Conservation (phyloP, 176 grass and related monocot species). For the Saccharum spontaneum region DNA sequence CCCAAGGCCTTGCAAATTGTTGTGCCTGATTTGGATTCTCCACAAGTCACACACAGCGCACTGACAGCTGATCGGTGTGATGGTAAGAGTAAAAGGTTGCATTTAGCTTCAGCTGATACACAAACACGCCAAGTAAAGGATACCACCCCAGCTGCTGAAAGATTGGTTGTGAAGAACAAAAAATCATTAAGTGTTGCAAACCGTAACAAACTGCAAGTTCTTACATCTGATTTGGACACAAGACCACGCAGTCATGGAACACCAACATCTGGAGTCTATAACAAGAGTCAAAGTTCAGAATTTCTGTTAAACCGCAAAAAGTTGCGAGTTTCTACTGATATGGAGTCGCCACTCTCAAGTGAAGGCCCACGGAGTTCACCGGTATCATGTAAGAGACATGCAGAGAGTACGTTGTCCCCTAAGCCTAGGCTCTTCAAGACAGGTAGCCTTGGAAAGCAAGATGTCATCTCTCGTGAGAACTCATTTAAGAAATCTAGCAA, state of each 20-base stretch:
- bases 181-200: slow-evolving; percentile 30
- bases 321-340: slow-evolving; percentile 48
- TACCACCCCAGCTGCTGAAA: slow-evolving; percentile 38
- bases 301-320: slow-evolving; percentile 47
- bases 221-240: slow-evolving; percentile 35
- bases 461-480: slow-evolving; percentile 39
- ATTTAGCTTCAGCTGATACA: slow-evolving; percentile 26
- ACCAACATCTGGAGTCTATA: slow-evolving; percentile 19
- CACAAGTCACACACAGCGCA: slow-evolving; percentile 21
- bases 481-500: slow-evolving; percentile 55
- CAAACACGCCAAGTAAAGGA: slow-evolving; percentile 31
- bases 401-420: slow-evolving; percentile 32
- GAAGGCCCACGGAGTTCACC: slow-evolving; percentile 47
- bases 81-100: slow-evolving; percentile 36
- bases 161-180: slow-evolving; percentile 42
- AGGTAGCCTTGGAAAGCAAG: slow-evolving; percentile 43
- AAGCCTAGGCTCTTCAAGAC: slow-evolving; percentile 38
- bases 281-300: slow-evolving; percentile 40
- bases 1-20: slow-evolving; percentile 39
- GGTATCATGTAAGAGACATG: slow-evolving; percentile 48
- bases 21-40: slow-evolving; percentile 33
- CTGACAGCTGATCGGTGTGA: slow-evolving; percentile 30
- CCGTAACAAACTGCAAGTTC: slow-evolving; percentile 44
- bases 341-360: slow-evolving; percentile 43
- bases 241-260: slow-evolving; percentile 21